Percentiles rank a stretch among this genome's conserved stretches.
These are phyloP conservation scores for Laguncularia racemosa DNA, from an alignment of 345 rosid species.

Conservation along the genomic window DNA sequence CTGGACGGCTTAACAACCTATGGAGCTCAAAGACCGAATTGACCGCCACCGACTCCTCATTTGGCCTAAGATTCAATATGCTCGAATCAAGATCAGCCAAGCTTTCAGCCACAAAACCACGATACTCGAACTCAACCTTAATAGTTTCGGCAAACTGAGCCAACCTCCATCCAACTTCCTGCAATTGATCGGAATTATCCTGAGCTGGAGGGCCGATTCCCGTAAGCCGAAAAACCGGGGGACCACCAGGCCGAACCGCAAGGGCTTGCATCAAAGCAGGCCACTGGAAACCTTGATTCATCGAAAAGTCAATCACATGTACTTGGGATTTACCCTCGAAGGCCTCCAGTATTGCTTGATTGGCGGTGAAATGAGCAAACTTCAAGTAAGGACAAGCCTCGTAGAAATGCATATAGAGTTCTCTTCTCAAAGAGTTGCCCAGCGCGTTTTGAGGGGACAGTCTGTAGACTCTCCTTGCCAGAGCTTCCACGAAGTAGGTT, in stretches of 20 bases:
- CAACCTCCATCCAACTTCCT: constrained; percentile 1
- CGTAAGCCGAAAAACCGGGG: constrained; percentile 1
- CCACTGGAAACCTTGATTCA: constrained; percentile 4
- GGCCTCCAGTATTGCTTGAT: constrained; percentile 7
- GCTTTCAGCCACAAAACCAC: constrained; percentile 50
- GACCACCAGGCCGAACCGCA: constrained; percentile 3
- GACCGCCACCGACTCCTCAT: constrained; percentile 59
- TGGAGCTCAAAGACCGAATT: constrained; percentile 86
- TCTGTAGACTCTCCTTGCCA: constrained; percentile 62
- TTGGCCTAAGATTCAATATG: constrained; percentile 53
- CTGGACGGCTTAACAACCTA: constrained; percentile 49
- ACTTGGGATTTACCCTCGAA: not conserved
- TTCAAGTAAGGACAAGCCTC: constrained; percentile 9
- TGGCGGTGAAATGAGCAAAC: constrained; percentile 4
- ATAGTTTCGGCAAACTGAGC: not conserved
- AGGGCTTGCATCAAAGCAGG: constrained; percentile 3
- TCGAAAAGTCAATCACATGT: constrained; percentile 1
- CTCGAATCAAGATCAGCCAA: constrained; percentile 75
- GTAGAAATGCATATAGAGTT: constrained; percentile 51
- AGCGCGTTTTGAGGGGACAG: constrained; percentile 31
- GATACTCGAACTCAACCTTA: not conserved
- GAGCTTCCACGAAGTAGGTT: constrained; percentile 71
- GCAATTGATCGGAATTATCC: constrained; percentile 16
- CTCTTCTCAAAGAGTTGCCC: constrained; percentile 42
- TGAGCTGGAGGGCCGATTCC: constrained; percentile 1